A percentile compares a stretch with the other conserved stretches of the same genome.
Evolutionary conservation across 1,284 basidiomycete species (phyloP).

Genomic region (Boletus sp.): DNA sequence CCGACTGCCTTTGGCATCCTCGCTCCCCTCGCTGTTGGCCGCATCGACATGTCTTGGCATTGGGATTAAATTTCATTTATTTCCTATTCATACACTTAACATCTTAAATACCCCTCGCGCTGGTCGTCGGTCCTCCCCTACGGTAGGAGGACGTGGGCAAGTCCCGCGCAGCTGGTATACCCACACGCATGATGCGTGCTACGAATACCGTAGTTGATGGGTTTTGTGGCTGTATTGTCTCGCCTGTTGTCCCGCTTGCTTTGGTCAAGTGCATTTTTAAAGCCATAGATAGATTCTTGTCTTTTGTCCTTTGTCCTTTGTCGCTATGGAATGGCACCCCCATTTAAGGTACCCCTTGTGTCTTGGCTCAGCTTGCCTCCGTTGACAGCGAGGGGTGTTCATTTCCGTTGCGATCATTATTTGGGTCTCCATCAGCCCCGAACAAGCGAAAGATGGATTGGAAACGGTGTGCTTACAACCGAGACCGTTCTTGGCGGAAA

Average conservation of each 20-base stretch:
- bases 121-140: conserved; percentile 17
- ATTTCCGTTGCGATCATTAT: conserved; percentile 9
- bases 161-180: conserved; percentile 3
- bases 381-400: conserved; percentile 6
- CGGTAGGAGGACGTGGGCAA: conserved; percentile 16
- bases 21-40: conserved; percentile 41
- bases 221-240: conserved; percentile 14
- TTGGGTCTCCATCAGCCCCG: not conserved
- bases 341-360: not conserved
- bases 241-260: conserved; percentile 25
- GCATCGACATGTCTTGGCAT: conserved; percentile 51
- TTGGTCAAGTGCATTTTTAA: conserved; percentile 23
- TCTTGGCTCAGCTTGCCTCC: conserved; percentile 3
- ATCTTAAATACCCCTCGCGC: conserved; percentile 11
- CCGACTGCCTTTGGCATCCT: conserved; percentile 49
- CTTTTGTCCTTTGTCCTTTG: conserved; percentile 8
- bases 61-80: conserved; percentile 31
- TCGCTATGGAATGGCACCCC: conserved; percentile 11
- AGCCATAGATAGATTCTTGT: conserved; percentile 12
- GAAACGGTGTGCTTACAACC: conserved; percentile 8
- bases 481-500: conserved; percentile 9
- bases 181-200: conserved; percentile 25
- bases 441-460: not conserved
- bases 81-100: conserved; percentile 28
- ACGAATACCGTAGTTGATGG: conserved; percentile 31